Evolutionary conservation across 805 yeast genomes (phyloP).

Genomic region (Danielozyma ontarioensis): DNA sequence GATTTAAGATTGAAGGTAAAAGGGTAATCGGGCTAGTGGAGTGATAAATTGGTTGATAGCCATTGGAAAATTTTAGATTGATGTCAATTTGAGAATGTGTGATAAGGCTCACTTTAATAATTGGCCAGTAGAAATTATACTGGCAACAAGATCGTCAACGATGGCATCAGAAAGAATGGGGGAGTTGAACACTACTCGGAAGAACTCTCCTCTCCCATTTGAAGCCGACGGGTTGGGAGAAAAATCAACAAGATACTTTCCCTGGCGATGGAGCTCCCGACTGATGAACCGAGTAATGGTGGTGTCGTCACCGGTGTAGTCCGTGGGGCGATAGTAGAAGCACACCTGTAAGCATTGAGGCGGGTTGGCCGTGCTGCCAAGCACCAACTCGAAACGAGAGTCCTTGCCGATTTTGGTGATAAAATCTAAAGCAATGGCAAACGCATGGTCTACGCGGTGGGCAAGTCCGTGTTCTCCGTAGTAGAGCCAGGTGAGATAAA

Average conservation of each 20-base stretch:
- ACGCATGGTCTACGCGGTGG: conserved; percentile 69
- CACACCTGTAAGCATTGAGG: conserved; percentile 84
- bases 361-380: conserved; percentile 37
- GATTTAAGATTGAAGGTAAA: no score
- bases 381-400: conserved; percentile 50
- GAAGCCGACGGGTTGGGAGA: conserved; percentile 58
- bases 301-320: conserved; percentile 31
- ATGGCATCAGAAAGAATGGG: conserved; percentile 43
- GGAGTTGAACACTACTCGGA: conserved; percentile 77
- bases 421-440: conserved; percentile 57
- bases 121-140: no score
- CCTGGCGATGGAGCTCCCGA: conserved; percentile 49
- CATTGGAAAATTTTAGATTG: no score
- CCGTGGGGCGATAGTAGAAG: conserved; percentile 58
- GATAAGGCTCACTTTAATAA: no score
- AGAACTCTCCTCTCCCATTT: conserved; percentile 62
- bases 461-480: conserved; percentile 67
- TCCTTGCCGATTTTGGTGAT: conserved; percentile 34
- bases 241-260: conserved; percentile 72
- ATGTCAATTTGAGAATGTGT: no score
- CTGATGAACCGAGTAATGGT: conserved; percentile 58
- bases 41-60: no score
- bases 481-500: conserved; percentile 77
- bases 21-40: no score
- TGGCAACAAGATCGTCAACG: conserved; percentile 31